Evolutionary conservation across 176 grass and related monocot species (phyloP).

Genomic region (Bromus sterilis): DNA sequence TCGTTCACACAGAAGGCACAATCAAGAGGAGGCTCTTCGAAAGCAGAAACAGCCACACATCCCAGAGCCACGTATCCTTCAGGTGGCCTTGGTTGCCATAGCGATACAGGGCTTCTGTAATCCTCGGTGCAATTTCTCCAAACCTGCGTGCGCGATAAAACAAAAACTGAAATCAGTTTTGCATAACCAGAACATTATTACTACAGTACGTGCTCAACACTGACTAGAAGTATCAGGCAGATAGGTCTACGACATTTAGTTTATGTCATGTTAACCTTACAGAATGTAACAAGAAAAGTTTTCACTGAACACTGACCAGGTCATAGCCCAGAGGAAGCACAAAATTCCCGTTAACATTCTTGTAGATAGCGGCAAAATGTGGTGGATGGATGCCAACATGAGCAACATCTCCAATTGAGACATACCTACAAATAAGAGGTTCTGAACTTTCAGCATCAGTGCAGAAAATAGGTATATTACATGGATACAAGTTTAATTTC

Average conservation of each 20-base stretch:
- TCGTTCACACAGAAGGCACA: slow-evolving; percentile 52
- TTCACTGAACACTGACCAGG: slow-evolving; percentile 50
- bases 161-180: slow-evolving; percentile 6
- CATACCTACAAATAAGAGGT: slow-evolving; percentile 52
- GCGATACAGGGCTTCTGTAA: slow-evolving; percentile 55
- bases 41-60: slow-evolving; percentile 63
- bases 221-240: not conserved
- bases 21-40: slow-evolving; percentile 61
- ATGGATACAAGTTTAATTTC: not conserved
- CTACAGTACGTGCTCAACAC: slow-evolving; percentile 5
- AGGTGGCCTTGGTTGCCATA: slow-evolving; percentile 88
- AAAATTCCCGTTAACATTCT: slow-evolving; percentile 63
- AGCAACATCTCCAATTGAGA: slow-evolving; percentile 84
- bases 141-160: slow-evolving; percentile 37
- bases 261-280: not conserved
- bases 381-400: slow-evolving; percentile 68
- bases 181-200: not conserved
- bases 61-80: slow-evolving; percentile 69
- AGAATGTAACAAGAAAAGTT: not conserved
- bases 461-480: slow-evolving; percentile 21
- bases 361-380: slow-evolving; percentile 63
- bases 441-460: not conserved
- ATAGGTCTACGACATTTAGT: not conserved
- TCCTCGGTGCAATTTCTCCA: slow-evolving; percentile 93
- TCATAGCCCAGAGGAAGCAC: slow-evolving; percentile 81